phyloP scores from a whole-genome alignment of 352 stramenopile species.

The Stramenopiles sp. region DNA sequence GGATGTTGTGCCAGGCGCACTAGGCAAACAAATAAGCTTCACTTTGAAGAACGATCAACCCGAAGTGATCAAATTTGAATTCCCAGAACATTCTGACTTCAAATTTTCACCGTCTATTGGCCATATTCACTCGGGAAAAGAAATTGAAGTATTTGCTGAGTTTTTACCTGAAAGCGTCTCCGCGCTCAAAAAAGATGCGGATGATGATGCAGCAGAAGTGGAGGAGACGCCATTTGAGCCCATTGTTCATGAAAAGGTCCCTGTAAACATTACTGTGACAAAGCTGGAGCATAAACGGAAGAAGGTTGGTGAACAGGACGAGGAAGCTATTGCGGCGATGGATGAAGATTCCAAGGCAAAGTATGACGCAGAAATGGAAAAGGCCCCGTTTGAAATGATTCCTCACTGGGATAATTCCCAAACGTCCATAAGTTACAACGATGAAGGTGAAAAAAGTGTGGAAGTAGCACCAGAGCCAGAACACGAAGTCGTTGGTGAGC shows the following conservation, averaged over 20 bases:
- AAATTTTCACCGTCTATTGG: constrained; percentile 43
- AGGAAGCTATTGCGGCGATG: not conserved
- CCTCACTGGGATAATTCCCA: not conserved
- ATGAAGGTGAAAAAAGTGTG: not conserved
- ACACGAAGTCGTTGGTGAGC: not conserved
- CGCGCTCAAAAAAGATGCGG: not conserved
- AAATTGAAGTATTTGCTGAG: not conserved
- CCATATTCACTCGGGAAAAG: constrained; percentile 33
- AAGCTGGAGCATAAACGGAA: not conserved
- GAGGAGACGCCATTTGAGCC: not conserved
- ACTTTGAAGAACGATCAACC: constrained; percentile 42
- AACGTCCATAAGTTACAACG: not conserved
- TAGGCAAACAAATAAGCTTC: constrained; percentile 40
- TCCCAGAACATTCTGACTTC: constrained; percentile 35
- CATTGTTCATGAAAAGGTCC: not conserved
- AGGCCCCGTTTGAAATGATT: not conserved
- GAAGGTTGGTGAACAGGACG: not conserved
- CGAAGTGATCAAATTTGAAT: constrained; percentile 45
- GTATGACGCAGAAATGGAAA: not conserved
- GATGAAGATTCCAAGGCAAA: not conserved
- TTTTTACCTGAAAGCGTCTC: not conserved
- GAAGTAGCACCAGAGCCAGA: constrained; percentile 2
- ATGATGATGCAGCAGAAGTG: not conserved
- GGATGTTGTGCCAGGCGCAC: constrained; percentile 22
- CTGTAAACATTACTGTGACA: not conserved